Evolutionary conservation across 768 basidiomycete species (phyloP), one percentile per base, ranked within the genome.

Genomic region (Panaeolus cyanescens): DNA sequence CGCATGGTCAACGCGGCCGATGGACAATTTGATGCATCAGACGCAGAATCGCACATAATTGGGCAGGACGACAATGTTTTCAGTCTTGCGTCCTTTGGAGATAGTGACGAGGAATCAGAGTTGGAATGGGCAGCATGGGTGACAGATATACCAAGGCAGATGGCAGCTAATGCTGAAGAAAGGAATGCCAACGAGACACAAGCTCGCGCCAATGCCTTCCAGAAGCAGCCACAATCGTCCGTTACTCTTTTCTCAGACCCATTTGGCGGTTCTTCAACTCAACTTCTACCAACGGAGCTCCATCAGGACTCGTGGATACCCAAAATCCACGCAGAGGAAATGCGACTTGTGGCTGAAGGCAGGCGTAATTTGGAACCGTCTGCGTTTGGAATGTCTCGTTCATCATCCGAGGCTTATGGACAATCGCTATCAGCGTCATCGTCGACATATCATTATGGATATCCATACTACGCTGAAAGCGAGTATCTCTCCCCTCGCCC

Each of bases 101-200:
- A 77, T 42, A 81, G 75, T 31, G 69, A 72, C 12, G 70, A 81
- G 25, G 82, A 78, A 22, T 80, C 79, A 65, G 89, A 89, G 69
- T 73, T 75, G 20, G 89, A 91, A 67, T 91, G 89, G 89, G 77
- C 83, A 4, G 85, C 83, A 1, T 91, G 89, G 89, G 75, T 80
- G 67, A 81, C 81, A 4, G 88, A 88, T 74, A 59, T 89, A 42
- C 74, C 78, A 6, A 65, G 77, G 2, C 75, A 78, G 36, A 67
- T 72, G 15, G 61, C 61, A 40, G 63, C 66, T 13, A 65, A 69
- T 59, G 68, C 65, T 13, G 62, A 70, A 20, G 5, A 22, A 5
- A 28, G 30, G n/a, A 12, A 4, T 6, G 0, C 45, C 1, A n/a
- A 28, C 19, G 22, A 50, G 12, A 13, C 3, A 8, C 25, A 50